Evolutionary conservation across 192 early-diverging fungal species (phyloP), one percentile per base, ranked within the genome.

Genomic region (Coemansia sp.): DNA sequence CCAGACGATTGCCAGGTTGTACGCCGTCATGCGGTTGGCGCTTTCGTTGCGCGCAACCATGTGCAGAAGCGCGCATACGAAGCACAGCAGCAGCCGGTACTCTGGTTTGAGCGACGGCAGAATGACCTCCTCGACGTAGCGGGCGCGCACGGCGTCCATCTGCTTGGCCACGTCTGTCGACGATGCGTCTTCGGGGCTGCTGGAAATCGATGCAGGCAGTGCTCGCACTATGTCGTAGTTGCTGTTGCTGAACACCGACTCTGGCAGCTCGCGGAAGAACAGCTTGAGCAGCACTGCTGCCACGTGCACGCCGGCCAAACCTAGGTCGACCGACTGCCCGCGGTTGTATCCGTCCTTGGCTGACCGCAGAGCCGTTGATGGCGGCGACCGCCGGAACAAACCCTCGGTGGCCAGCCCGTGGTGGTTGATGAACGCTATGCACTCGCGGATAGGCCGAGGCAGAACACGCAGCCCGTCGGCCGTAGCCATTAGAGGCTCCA

Each of bases 1-100:
- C 82, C 91, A 91, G 12, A 95, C 89, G 22, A 94, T 80, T 0
- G 91, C 88, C 55, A 97, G 68, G 57, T 92, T 97, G 48, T 84
- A 75, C 4, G 88, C 51, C 9, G 86, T 88, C 95, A 97, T 97
- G 33, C 83, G 79, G 64, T 92, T 97, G 0, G 49, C 57, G 10
- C 66, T 66, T n/a, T 78, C 68, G 62, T 86, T 71, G 8, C 79
- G 66, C 44, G 89, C 84, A 33, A 96, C 85, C 33, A 81, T 61
- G 42, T 67, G 52, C 18, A 96, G 80, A 27, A 96, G 81, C 23
- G 71, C 62, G 18, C 47, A 60, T 8, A 57, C 49, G 30, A 49
- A 66, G 57, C 73, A 76, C 41, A 76, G 53, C 11, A 69, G 49
- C 33, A 24, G 45, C 10, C 73, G 62, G 27, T 21, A 48, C 33